Base-by-base conservation (phyloP, 164 flowering plant genomes). In the Saururus chinensis region DNA sequence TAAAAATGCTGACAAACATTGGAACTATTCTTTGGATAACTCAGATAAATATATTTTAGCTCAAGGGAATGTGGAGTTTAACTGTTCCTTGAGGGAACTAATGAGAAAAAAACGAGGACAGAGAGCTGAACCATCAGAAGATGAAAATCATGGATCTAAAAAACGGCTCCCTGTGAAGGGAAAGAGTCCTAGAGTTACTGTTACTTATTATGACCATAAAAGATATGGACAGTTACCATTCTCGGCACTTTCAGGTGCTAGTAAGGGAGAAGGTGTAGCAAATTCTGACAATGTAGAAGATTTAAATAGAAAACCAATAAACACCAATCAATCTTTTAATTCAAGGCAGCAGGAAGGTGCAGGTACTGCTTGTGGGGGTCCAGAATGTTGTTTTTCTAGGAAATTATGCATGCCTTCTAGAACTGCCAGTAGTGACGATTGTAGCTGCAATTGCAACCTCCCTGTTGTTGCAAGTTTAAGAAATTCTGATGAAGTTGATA, bases 31-130 rank as follows among this genome's bases (percentile, higher is more conserved):
- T 62, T 16, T 45, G 58, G 60, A 54, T 19, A 63, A 30, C 62
- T 16, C 55, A 52, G 64, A 63, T 30, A 26, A 26, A 40, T 63
- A 66, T 68, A 60, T 24, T 35, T 60, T 57, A 2, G 68, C 59
- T 13, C 79, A 79, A 59, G 67, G 63, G 56, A 75, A 64, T 21
- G 25, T 58, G 23, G 55, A 72, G 30, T 64, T 49, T 74, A 74
- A 64, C 57, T 75, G 80, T 75, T 91, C 99, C 42, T 55, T 84
- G 57, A 78, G 99, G 58, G 99, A 95, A 65, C 72, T 91, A 66
- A 95, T 95, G 97, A 87, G 99, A 70, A 83, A 75, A 76, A 93
- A 87, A 72, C 78, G 97, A 25, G 62, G 61, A 66, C 49, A 63
- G 57, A 76, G 67, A 45, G 49, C 64, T 66, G 85, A 79, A 56